Evolutionary conservation across 768 basidiomycete species (phyloP).

Genomic region (Phanerodontia chrysosporium): DNA sequence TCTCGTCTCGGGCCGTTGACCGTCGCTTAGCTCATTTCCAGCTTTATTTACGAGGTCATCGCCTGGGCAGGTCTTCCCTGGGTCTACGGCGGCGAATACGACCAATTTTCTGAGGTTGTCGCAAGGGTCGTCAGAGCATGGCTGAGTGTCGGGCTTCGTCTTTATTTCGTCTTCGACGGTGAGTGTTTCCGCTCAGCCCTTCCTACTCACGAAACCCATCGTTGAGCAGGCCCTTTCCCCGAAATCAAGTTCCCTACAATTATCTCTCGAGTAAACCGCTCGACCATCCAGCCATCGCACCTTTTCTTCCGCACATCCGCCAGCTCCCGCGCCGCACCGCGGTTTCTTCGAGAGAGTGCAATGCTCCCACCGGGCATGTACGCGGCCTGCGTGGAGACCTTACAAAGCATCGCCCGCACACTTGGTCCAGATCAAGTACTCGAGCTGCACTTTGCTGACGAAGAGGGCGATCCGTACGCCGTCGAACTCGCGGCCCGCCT

Average conservation of each 20-base stretch:
- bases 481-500: constrained; percentile 77
- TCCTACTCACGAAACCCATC: not conserved
- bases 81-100: constrained; percentile 85
- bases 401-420: constrained; percentile 31
- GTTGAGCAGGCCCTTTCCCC: constrained; percentile 56
- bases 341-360: constrained; percentile 69
- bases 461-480: constrained; percentile 81
- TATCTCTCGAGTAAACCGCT: constrained; percentile 53
- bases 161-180: constrained; percentile 87
- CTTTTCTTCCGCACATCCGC: constrained; percentile 81
- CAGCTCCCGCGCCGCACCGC: constrained; percentile 53
- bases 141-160: constrained; percentile 58
- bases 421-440: constrained; percentile 26
- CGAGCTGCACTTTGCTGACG: constrained; percentile 69
- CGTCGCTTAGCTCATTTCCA: constrained; percentile 23
- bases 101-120: constrained; percentile 47
- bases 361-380: constrained; percentile 71
- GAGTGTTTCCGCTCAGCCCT: constrained; percentile 14
- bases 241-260: constrained; percentile 70
- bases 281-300: constrained; percentile 54
- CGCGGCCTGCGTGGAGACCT: constrained; percentile 51
- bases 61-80: constrained; percentile 61
- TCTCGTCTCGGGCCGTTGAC: constrained; percentile 6
- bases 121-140: constrained; percentile 55
- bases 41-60: constrained; percentile 73